A percentile compares a stretch with the other conserved stretches of the same genome.
phyloP scores from a whole-genome alignment of 768 basidiomycete species.

The Rhizopogon roseolus region DNA sequence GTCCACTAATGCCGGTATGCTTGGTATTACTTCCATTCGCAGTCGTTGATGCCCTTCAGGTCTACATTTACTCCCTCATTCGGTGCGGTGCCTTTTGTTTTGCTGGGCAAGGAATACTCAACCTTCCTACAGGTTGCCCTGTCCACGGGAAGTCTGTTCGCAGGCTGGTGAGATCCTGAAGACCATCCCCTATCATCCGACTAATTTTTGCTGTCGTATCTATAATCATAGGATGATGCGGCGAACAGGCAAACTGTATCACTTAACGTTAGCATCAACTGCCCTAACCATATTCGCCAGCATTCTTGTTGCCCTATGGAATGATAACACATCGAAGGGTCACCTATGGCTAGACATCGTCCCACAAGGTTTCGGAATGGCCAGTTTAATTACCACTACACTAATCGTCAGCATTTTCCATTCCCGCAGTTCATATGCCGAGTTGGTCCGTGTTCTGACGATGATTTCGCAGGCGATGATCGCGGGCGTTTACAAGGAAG shows the following conservation, averaged over 20 bases:
- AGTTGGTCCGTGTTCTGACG: slow-evolving; percentile 1
- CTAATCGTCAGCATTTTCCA: slow-evolving; percentile 57
- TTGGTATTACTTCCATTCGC: background rate
- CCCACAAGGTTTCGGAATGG: slow-evolving; percentile 82
- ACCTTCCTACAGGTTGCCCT: slow-evolving; percentile 57
- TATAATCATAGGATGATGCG: slow-evolving; percentile 65
- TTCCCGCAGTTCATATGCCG: slow-evolving; percentile 7
- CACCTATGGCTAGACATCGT: slow-evolving; percentile 77
- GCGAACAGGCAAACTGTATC: slow-evolving; percentile 81
- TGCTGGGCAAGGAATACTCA: slow-evolving; percentile 9
- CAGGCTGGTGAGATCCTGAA: slow-evolving; percentile 63
- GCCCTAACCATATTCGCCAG: slow-evolving; percentile 55
- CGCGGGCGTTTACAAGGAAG: slow-evolving; percentile 70
- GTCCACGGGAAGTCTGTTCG: slow-evolving; percentile 79
- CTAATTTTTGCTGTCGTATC: slow-evolving; percentile 8
- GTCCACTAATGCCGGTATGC: slow-evolving; percentile 67
- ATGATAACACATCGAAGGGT: slow-evolving; percentile 48
- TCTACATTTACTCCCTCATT: slow-evolving; percentile 86
- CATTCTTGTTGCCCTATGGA: slow-evolving; percentile 62
- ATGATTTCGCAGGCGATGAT: slow-evolving; percentile 69
- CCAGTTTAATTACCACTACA: slow-evolving; percentile 81
- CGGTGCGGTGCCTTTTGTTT: slow-evolving; percentile 41
- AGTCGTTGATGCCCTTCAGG: slow-evolving; percentile 38
- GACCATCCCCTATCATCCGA: slow-evolving; percentile 1
- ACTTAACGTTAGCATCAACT: slow-evolving; percentile 65